Evolutionary conservation across 805 yeast genomes (phyloP).

Genomic region (Yarrowia porcina): DNA sequence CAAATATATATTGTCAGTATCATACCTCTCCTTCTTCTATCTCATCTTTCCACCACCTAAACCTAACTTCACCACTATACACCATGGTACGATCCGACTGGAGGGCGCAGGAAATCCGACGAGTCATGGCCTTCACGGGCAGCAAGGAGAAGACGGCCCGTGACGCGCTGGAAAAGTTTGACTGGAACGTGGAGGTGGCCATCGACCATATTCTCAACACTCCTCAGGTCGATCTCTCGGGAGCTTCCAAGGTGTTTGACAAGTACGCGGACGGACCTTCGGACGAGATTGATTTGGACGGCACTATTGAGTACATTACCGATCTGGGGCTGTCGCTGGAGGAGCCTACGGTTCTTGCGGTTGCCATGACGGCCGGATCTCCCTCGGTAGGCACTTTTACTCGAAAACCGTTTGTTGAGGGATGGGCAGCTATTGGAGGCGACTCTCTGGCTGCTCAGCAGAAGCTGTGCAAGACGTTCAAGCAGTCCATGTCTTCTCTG

Average conservation of each 20-base stretch:
- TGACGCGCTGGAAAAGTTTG: conserved; percentile 30
- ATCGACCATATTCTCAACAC: conserved; percentile 7
- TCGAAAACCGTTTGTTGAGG: conserved; percentile 48
- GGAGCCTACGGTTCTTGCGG: conserved; percentile 62
- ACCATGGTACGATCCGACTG: conserved; percentile 20
- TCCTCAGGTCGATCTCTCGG: conserved; percentile 4
- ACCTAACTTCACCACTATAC: background rate
- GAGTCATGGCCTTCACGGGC: conserved; percentile 29
- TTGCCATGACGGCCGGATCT: conserved; percentile 66
- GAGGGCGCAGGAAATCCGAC: conserved; percentile 28
- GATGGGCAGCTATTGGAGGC: conserved; percentile 49
- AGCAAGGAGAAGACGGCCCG: conserved; percentile 28
- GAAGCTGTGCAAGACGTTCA: background rate
- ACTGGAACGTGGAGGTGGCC: conserved; percentile 39
- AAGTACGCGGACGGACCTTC: conserved; percentile 33
- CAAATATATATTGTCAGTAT: too few species aligned
- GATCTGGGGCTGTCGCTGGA: conserved; percentile 74
- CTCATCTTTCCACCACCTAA: background rate
- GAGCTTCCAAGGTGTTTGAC: conserved; percentile 31
- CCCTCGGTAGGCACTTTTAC: conserved; percentile 64
- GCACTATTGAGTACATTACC: conserved; percentile 63
- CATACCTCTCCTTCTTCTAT: too few species aligned
- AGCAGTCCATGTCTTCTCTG: background rate
- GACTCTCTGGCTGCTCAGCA: background rate
- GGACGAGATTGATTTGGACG: conserved; percentile 65